Evolutionary conservation across 805 yeast genomes (phyloP).

Genomic region (Saccharomycopsis sp.): DNA sequence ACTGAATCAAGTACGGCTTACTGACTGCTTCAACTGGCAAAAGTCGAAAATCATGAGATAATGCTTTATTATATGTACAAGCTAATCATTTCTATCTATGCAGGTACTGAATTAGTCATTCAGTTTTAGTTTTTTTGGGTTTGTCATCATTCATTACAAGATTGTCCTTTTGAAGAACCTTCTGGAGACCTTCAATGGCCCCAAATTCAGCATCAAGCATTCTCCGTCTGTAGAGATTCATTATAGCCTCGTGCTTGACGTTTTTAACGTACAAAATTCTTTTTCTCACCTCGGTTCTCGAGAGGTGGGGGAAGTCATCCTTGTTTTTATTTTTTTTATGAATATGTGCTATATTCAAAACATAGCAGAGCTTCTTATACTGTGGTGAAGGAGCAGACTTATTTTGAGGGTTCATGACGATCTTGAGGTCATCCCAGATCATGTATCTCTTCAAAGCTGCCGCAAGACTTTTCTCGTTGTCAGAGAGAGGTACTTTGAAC

Average conservation of each 20-base stretch:
- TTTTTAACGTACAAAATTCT: conserved; percentile 4
- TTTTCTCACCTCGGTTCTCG: not conserved
- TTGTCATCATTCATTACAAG: not conserved
- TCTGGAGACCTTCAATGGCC: not conserved
- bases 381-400: not conserved
- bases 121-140: not conserved
- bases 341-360: not conserved
- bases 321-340: not conserved
- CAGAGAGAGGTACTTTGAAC: conserved; percentile 17
- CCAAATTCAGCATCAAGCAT: conserved; percentile 3
- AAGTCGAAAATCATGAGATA: too few species aligned
- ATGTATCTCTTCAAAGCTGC: conserved; percentile 4
- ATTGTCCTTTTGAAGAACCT: not conserved
- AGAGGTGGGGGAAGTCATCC: not conserved
- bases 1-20: too few species aligned
- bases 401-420: conserved; percentile 2
- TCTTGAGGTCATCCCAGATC: conserved; percentile 9
- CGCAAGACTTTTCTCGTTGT: conserved; percentile 11
- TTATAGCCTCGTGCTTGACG: conserved; percentile 9
- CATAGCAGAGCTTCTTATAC: conserved; percentile 2
- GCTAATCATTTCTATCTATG: not conserved
- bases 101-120: not conserved
- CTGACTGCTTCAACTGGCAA: too few species aligned
- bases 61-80: too few species aligned
- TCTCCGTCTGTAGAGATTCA: conserved; percentile 15